These are phyloP conservation scores for Hemisphaericaspora nanyangensis DNA, from an alignment of 805 yeast species.

Conservation along the genomic window DNA sequence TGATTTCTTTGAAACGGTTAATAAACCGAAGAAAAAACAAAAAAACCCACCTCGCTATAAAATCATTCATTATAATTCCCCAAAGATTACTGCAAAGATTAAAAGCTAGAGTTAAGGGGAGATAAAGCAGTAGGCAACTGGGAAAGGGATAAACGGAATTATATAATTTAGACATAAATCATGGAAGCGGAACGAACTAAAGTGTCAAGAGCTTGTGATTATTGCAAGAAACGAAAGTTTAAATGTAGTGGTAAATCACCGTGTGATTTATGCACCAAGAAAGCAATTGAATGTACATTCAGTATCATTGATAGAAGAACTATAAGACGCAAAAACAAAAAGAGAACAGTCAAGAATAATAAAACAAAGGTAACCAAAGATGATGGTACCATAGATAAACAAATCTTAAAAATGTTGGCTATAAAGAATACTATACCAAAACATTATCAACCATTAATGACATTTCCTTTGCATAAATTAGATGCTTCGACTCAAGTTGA, in stretches of 20 bases:
- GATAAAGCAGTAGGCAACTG: too few species aligned
- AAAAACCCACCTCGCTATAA: too few species aligned
- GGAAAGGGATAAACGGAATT: too few species aligned
- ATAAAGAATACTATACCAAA: slow-evolving; percentile 1
- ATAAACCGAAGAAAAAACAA: too few species aligned
- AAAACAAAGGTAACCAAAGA: neutral
- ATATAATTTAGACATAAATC: too few species aligned
- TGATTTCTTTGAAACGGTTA: too few species aligned
- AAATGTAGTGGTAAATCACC: slow-evolving; percentile 19
- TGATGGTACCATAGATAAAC: slow-evolving; percentile 3
- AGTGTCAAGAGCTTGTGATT: slow-evolving; percentile 23
- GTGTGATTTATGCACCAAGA: slow-evolving; percentile 14
- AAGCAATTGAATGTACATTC: slow-evolving; percentile 15
- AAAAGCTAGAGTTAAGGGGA: too few species aligned
- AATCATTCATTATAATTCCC: too few species aligned
- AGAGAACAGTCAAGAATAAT: slow-evolving; percentile 1
- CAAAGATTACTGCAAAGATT: too few species aligned
- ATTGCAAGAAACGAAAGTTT: slow-evolving; percentile 14
- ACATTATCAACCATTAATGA: slow-evolving; percentile 4
- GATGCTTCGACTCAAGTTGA: neutral
- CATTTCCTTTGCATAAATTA: slow-evolving; percentile 8
- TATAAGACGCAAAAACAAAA: slow-evolving; percentile 7
- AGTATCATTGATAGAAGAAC: slow-evolving; percentile 19
- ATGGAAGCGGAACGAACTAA: slow-evolving; percentile 17
- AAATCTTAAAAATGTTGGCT: slow-evolving; percentile 2